Evolutionary conservation across 805 yeast genomes (phyloP), one percentile per base, ranked within the genome.

Genomic region (Candida railenensis): DNA sequence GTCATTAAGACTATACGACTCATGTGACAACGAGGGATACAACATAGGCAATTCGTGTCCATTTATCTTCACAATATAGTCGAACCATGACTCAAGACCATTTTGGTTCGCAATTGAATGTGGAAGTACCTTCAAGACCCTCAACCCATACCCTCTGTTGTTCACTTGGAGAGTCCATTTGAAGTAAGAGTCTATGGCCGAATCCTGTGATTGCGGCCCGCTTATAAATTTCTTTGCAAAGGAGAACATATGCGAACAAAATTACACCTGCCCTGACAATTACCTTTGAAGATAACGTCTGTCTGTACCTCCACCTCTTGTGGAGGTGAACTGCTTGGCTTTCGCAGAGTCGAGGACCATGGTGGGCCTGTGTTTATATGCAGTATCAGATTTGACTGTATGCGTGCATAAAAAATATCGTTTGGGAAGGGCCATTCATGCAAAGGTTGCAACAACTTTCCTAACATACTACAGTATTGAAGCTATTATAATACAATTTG

Each of bases 1-100:
- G 18, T 71, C 75, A 42, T 62, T 64, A 42, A 72, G 61, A 34
- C 57, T 59, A 48, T 72, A 72, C 11, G 62, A 42, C 42, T 57
- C 58, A 11, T 51, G 43, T 1, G 67, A 57, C 12, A 61, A 51
- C 3, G 64, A 54, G 3, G 73, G 68, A 44, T 63, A 50, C 30
- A 55, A 44, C 74, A 72, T 69, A 18, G 77, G 78, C 43, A 73
- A 59, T 40, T 85, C 87, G 52, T 79, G 84, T 39, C 87, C 89
- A 55, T 92, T 88, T 47, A 90, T 71, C 1, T 87, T 85, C n/a
- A 89, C 76, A 32, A 92, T 81, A 61, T 77, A 92, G 62, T 92
- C 99, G 59, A 92, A 94, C 81, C 89, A 86, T 8, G 94, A 75
- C 64, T 90, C 95, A 22, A 94, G 62, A 2, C 74, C 74, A 1